A percentile compares a stretch with the other conserved stretches of the same genome.
Evolutionary conservation across 2,329 filamentous ascomycete genomes (phyloP).

Genomic region (Aspergillus pseudonomiae): DNA sequence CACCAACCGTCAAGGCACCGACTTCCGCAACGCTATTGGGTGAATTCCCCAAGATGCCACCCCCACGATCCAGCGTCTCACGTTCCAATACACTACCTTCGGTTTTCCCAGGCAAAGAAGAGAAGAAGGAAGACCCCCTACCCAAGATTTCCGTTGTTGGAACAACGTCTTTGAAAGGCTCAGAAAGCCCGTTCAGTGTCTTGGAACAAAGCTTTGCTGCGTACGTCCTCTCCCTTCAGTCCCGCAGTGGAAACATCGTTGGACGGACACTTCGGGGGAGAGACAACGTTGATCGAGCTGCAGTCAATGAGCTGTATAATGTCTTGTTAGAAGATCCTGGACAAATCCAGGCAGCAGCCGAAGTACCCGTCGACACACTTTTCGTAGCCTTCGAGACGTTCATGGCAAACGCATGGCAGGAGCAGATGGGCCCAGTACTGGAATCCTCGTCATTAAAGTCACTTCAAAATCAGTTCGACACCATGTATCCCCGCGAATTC

Average conservation of each 20-base stretch:
- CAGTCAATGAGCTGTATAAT: conserved; percentile 90
- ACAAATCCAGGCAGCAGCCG: conserved; percentile 73
- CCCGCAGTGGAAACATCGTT: conserved; percentile 83
- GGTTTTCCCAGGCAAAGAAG: conserved; percentile 51
- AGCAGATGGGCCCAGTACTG: conserved; percentile 84
- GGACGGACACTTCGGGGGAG: conserved; percentile 75
- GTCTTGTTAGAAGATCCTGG: conserved; percentile 80
- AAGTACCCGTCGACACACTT: conserved; percentile 78
- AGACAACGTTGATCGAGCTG: conserved; percentile 70
- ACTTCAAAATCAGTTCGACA: conserved; percentile 62
- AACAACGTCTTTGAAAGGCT: conserved; percentile 53
- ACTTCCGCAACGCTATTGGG: conserved; percentile 42
- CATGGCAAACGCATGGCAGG: conserved; percentile 81
- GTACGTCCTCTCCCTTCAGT: conserved; percentile 79
- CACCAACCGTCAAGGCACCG: conserved; percentile 38
- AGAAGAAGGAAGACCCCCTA: conserved; percentile 42
- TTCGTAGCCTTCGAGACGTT: conserved; percentile 96
- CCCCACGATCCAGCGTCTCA: conserved; percentile 39
- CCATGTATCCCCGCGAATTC: conserved; percentile 50
- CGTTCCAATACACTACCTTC: conserved; percentile 49
- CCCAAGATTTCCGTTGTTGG: conserved; percentile 55
- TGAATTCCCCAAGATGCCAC: conserved; percentile 49
- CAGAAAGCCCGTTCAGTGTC: conserved; percentile 68
- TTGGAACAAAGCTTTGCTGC: conserved; percentile 84
- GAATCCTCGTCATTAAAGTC: conserved; percentile 70